Percentiles rank a stretch among this genome's conserved stretches.
phyloP scores from a whole-genome alignment of 768 basidiomycete genomes.

The Trametes maxima region DNA sequence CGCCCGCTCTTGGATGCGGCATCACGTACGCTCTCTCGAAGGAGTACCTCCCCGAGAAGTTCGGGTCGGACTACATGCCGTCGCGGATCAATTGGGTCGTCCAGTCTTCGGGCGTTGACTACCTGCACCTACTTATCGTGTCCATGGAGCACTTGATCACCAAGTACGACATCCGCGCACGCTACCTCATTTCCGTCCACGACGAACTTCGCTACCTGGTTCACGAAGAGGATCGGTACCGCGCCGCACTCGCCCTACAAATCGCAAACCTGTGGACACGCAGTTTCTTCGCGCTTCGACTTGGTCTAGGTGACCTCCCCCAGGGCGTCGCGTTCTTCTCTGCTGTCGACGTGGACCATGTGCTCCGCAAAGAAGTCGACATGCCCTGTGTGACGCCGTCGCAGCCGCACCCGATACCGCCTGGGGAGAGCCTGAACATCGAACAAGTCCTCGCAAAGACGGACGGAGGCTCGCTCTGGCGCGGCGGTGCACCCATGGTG shows the following conservation, averaged over 20 bases:
- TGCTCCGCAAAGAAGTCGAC: conserved; percentile 93
- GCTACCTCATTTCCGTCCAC: conserved; percentile 96
- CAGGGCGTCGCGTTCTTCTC: conserved; percentile 98
- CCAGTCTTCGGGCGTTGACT: conserved; percentile 97
- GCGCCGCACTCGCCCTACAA: conserved; percentile 90
- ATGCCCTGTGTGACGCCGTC: conserved; percentile 96
- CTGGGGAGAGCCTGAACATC: conserved; percentile 89
- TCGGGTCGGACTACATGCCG: conserved; percentile 89
- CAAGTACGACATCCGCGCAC: conserved; percentile 82
- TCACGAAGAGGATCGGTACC: conserved; percentile 83
- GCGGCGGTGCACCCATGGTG: conserved; percentile 59
- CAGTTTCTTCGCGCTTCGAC: conserved; percentile 82
- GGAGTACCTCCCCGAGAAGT: conserved; percentile 78
- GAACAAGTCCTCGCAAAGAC: conserved; percentile 64
- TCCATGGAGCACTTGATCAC: conserved; percentile 87
- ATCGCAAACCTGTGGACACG: conserved; percentile 97
- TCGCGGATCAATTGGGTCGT: conserved; percentile 99
- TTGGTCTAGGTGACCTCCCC: conserved; percentile 97
- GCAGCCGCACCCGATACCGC: conserved; percentile 76
- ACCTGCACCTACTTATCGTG: conserved; percentile 94
- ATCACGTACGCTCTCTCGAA: conserved; percentile 93
- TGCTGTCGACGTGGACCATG: conserved; percentile 89
- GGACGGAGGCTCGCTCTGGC: conserved; percentile 64
- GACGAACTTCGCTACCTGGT: conserved; percentile 96
- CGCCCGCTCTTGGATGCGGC: conserved; percentile 92